Base-by-base conservation (phyloP, 805 yeast species). In the Candida sakaeoensis region DNA sequence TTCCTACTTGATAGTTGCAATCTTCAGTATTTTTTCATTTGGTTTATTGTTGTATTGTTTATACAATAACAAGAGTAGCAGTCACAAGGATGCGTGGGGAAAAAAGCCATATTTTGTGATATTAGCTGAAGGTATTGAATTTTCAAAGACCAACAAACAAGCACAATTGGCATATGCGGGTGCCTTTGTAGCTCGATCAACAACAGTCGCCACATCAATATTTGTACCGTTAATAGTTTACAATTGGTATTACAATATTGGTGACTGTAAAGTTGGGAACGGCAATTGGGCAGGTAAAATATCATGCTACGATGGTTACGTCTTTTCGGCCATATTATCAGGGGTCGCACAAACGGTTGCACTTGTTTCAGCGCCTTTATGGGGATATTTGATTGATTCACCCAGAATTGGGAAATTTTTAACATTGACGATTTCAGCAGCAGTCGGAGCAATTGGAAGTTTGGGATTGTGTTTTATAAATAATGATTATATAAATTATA, bases 171-270 rank as follows among this genome's bases (percentile, higher is more conserved):
- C 87, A 0, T 82, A 79, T 50, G 49, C 72, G 13, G 85, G 85
- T 5, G 75, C 79, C 2, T 74, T 80, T 45, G 76, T 80, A 13
- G 77, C 88, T 3, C 72, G 89, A 36, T 70, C 85, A 4, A 73
- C 81, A 3, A 72, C 85, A 1, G 80, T 82, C 1, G 67, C 73
- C 3, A 68, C 74, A 7, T 60, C 85, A 0, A 69, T 79, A 4
- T 83, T 80, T 55, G 68, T 82, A 18, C 90, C 90, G 3, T 60
- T 82, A 27, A 68, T 73, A 54, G 80, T 82, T 32, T 80, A 77
- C 55, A 68, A 72, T 39, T 79, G 71, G 61, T 83, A 68, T 55
- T 63, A 65, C 43, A 55, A 65, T 28, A 61, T 62, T 3, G 86
- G 84, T 0, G 53, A 57, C 37, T 82, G 89, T 53, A 62, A 58